Evolutionary conservation across 192 early-diverging fungal species (phyloP).

Genomic region (Coemansia sp.): DNA sequence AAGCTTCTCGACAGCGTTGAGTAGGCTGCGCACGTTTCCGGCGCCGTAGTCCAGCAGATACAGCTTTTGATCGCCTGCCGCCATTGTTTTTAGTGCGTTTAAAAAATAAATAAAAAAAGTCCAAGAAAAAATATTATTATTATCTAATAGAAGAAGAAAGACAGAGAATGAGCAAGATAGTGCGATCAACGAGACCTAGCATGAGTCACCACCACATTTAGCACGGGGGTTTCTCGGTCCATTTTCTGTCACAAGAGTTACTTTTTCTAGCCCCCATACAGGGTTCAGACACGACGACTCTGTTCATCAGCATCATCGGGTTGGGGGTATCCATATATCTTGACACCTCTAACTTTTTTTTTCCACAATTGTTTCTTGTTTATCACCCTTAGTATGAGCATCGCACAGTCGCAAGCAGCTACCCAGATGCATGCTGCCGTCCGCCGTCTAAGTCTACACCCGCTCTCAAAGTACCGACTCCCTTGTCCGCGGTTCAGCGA

Average conservation of each 20-base stretch:
- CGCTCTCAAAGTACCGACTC: constrained; percentile 44
- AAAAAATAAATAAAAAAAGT: too few relatives aligned
- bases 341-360: background rate
- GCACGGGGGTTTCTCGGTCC: background rate
- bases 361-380: background rate
- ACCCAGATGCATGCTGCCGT: background rate
- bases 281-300: background rate
- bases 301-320: background rate
- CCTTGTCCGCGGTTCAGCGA: constrained; percentile 58
- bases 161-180: background rate
- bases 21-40: constrained; percentile 97
- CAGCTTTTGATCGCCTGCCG: constrained; percentile 31
- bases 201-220: constrained; percentile 2
- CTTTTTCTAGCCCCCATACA: background rate
- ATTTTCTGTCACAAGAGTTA: background rate
- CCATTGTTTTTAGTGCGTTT: background rate
- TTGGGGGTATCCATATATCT: background rate
- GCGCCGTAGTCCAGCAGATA: constrained; percentile 99
- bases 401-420: background rate
- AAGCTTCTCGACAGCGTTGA: constrained; percentile 91
- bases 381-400: background rate
- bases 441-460: constrained; percentile 27
- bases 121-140: too few relatives aligned
- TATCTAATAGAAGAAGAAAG: background rate
- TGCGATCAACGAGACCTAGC: background rate